Percentiles rank a stretch among this genome's conserved stretches.
These are phyloP conservation scores for Fagopyrum homotropicum DNA, from an alignment of 148 eudicot species.

Conservation along the genomic window DNA sequence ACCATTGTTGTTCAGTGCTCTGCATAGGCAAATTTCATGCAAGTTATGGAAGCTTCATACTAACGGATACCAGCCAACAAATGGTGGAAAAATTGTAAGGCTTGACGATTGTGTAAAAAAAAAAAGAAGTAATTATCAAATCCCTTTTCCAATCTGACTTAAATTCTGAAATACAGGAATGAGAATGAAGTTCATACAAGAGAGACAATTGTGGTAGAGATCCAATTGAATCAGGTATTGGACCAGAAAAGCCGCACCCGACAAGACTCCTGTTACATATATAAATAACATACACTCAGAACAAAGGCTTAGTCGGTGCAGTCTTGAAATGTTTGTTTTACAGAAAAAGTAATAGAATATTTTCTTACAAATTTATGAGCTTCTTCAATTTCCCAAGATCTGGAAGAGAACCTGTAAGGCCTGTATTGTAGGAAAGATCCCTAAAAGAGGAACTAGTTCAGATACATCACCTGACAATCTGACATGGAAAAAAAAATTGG, in stretches of 20 bases:
- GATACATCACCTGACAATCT: not conserved
- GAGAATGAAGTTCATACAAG: constrained; percentile 44
- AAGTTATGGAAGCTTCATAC: not conserved
- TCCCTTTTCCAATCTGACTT: not conserved
- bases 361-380: constrained; percentile 55
- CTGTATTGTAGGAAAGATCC: constrained; percentile 79
- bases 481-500: not conserved
- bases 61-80: not conserved
- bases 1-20: constrained; percentile 62
- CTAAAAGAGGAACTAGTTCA: constrained; percentile 26
- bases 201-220: constrained; percentile 47
- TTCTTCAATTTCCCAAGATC: constrained; percentile 46
- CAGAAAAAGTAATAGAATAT: not conserved
- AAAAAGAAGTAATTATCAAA: not conserved
- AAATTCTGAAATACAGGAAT: not conserved
- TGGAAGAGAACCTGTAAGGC: constrained; percentile 66
- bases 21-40: constrained; percentile 20
- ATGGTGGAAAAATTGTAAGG: not conserved
- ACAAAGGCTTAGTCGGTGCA: not conserved
- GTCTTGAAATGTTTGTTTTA: not conserved
- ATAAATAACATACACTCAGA: constrained; percentile 7
- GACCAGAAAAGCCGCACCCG: constrained; percentile 69
- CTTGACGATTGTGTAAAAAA: not conserved
- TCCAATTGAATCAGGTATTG: constrained; percentile 71
- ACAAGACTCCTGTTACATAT: constrained; percentile 49